phyloP scores from a whole-genome alignment of 2,329 filamentous ascomycete genomes.

The Didymella segeticola region DNA sequence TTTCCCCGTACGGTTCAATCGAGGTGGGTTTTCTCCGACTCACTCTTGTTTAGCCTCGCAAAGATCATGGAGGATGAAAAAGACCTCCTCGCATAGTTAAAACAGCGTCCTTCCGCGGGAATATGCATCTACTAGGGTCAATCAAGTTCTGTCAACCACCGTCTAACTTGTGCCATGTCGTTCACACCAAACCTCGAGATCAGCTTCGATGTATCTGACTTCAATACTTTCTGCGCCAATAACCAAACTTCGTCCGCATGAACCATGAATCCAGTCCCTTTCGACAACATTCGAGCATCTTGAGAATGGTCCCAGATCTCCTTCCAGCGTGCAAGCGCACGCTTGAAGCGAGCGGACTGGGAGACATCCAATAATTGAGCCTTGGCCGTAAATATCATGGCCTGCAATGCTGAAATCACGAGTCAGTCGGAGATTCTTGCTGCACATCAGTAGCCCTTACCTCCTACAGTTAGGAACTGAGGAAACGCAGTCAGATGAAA shows the following conservation, averaged over 20 bases:
- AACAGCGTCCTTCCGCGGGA: too few relatives aligned
- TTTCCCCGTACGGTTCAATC: background rate
- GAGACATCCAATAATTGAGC: background rate
- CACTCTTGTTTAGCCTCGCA: too few relatives aligned
- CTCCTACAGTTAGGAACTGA: background rate
- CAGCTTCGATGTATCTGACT: background rate
- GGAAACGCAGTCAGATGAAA: background rate
- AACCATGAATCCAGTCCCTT: background rate
- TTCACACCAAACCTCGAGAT: background rate
- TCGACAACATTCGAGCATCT: slow-evolving; percentile 48
- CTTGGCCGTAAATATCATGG: slow-evolving; percentile 2
- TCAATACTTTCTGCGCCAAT: background rate
- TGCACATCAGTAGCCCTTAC: background rate
- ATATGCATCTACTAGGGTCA: background rate
- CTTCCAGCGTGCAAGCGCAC: slow-evolving; percentile 10
- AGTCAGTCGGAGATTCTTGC: background rate
- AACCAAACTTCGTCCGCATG: slow-evolving; percentile 4
- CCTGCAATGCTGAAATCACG: background rate
- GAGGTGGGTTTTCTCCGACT: slow-evolving; percentile 1
- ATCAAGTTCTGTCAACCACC: slow-evolving; percentile 1
- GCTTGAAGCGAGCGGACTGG: background rate
- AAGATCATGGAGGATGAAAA: too few relatives aligned
- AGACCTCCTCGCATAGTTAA: too few relatives aligned
- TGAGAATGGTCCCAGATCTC: background rate
- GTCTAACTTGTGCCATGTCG: background rate